Evolutionary conservation across 495 filamentous ascomycete genomes (phyloP).

Genomic region (Neurospora tetraspora): DNA sequence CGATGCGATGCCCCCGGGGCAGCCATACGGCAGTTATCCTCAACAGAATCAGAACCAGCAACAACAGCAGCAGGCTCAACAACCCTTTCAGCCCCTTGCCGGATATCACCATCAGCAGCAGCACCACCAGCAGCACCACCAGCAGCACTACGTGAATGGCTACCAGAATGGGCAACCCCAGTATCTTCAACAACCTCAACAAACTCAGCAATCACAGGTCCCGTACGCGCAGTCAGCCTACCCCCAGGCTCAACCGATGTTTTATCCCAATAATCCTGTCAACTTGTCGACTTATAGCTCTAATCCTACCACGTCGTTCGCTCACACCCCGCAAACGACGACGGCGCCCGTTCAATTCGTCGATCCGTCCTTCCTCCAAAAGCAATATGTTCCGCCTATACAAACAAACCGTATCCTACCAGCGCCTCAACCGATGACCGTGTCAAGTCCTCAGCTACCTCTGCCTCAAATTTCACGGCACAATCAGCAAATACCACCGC

Average conservation of each 20-base stretch:
- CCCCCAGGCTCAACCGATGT: not conserved
- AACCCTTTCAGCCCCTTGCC: not conserved
- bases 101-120: slow-evolving; percentile 9
- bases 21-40: slow-evolving; percentile 30
- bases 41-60: slow-evolving; percentile 9
- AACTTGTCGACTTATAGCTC: not conserved
- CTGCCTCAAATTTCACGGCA: slow-evolving; percentile 4
- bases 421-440: not conserved
- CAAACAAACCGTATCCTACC: not conserved
- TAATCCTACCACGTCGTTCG: not conserved
- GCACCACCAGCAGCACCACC: slow-evolving; percentile 14
- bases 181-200: slow-evolving; percentile 2
- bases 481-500: slow-evolving; percentile 16
- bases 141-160: slow-evolving; percentile 2
- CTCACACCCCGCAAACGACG: not conserved
- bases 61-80: slow-evolving; percentile 3
- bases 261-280: not conserved
- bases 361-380: not conserved
- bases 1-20: slow-evolving; percentile 33
- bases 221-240: slow-evolving; percentile 13
- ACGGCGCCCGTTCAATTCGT: not conserved
- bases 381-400: not conserved
- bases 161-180: slow-evolving; percentile 9
- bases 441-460: not conserved
- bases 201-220: slow-evolving; percentile 18